Evolutionary conservation across 78 protist species (phyloP), one percentile per base, ranked within the genome.

Genomic region (Dictyostelium brefeldianum): DNA sequence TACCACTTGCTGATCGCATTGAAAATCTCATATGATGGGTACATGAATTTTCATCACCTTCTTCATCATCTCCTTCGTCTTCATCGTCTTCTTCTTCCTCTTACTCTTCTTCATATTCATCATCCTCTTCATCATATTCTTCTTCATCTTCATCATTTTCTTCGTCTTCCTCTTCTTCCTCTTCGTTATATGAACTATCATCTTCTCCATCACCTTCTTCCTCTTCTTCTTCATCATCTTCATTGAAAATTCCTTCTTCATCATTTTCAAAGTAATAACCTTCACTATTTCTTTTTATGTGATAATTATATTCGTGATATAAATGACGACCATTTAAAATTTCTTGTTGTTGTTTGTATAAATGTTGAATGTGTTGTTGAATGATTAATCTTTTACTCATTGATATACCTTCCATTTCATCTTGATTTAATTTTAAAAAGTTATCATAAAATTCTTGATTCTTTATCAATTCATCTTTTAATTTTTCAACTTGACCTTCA

Each of bases 51-150:
- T 64, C 17, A 4, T 64, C 41, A 1, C 29, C 41, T 12, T 31
- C 25, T 10, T 54, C 91, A 10, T 10, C 69, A 31, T 83, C 94
- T 0, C 36, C 84, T 10, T 64, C 74, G 17, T 41, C 50, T 0
- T 89, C 94, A 1, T 78, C 80, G 0, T 81, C 83, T 1, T 67
- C 71, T 8, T 92, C 96, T 0, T 83, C 90, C 0, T 83, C 83
- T 0, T 92, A 91, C 15, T 73, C 84, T 14, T 92, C 65, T 11
- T 92, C 81, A 12, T 73, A 75, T 5, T 92, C 96, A 22, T 41
- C 47, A 0, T 82, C 91, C 9, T 64, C 81, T 0, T 75, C 87
- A 3, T 71, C 83, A 1, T 75, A 71, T 15, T 73, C 81, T 15
- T n/a, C 69, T 27, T 75, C 89, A 1, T 17, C 31, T 43, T 69